Evolutionary conservation across 495 filamentous ascomycete species (phyloP), one percentile per base, ranked within the genome.

Genomic region (Elasticomyces elasticus): DNA sequence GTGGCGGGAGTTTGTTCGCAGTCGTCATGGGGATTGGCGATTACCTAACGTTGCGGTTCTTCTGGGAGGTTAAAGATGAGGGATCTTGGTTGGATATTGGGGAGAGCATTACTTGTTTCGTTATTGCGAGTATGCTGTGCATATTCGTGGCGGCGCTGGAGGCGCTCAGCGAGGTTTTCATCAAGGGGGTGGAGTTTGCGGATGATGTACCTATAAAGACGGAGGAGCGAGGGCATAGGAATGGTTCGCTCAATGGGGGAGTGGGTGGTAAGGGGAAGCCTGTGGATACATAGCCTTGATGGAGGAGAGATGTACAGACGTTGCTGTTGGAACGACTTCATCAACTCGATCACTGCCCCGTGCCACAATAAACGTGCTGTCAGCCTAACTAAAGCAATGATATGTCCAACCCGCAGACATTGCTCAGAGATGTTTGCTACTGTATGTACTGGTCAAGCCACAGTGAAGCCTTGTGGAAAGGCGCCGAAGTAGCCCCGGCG

Each of bases 71-170:
- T 6, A 82, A 82, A 51, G 94, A 99, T 65, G 89, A 97, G 66
- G 92, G 94, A 0, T 88, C 82, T 31, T 99, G 94, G 94, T 71
- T 99, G 49, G 94, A 99, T 62, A 99, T 97, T 63, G 94, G 94
- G 44, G 91, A 86, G 28, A 95, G 85, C 1, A 99, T 99, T 56
- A 92, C 79, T 61, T 87, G 95, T 61, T 99, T 96, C 67, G 79
- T 79, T 55, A 97, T 99, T 68, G 90, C 88, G 17, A 95, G 89
- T 65, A 58, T 85, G 61, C 66, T 97, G 31, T 90, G 88, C 63
- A 81, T 94, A 4, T 99, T 97, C 68, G 91, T 99, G 38, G 85
- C 89, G 1, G 83, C 74, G 20, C 71, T 99, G 53, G 94, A 99
- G 71, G 81, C 84, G 30, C 74, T 94, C 26, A 91, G 88, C 55